Evolutionary conservation across 192 early-diverging fungal genomes (phyloP).

Genomic region (Backusella sp.): DNA sequence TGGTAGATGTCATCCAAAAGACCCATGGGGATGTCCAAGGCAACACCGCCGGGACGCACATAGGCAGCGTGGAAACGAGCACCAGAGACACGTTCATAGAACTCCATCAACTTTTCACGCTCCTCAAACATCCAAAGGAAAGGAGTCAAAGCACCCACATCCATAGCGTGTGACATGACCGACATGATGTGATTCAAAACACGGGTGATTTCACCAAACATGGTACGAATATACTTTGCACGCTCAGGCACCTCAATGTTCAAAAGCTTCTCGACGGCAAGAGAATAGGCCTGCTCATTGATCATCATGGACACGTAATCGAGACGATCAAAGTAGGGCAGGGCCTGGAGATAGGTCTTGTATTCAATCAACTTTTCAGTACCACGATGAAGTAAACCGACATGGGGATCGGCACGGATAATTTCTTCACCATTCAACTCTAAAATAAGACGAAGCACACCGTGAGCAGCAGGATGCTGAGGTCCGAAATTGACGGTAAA

Average conservation of each 20-base stretch:
- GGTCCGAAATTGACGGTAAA: conserved; percentile 99
- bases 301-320: conserved; percentile 99
- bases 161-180: conserved; percentile 93
- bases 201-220: conserved; percentile 98
- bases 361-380: conserved; percentile 99
- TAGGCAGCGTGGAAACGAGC: conserved; percentile 98
- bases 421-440: conserved; percentile 93
- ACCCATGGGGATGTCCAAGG: conserved; percentile 89
- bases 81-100: conserved; percentile 97
- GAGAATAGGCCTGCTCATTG: conserved; percentile 97
- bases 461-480: conserved; percentile 98
- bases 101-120: conserved; percentile 98
- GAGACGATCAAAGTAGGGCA: conserved; percentile 98
- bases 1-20: conserved; percentile 93
- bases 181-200: conserved; percentile 99
- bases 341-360: conserved; percentile 96
- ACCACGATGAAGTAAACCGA: conserved; percentile 95
- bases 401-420: conserved; percentile 92
- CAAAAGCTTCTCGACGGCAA: conserved; percentile 97
- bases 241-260: conserved; percentile 95
- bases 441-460: conserved; percentile 70
- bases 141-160: conserved; percentile 97
- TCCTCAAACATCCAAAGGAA: conserved; percentile 99
- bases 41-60: conserved; percentile 94
- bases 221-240: conserved; percentile 94